phyloP scores from a whole-genome alignment of 2,329 filamentous ascomycete genomes.

The Ceratocystis ficicola region DNA sequence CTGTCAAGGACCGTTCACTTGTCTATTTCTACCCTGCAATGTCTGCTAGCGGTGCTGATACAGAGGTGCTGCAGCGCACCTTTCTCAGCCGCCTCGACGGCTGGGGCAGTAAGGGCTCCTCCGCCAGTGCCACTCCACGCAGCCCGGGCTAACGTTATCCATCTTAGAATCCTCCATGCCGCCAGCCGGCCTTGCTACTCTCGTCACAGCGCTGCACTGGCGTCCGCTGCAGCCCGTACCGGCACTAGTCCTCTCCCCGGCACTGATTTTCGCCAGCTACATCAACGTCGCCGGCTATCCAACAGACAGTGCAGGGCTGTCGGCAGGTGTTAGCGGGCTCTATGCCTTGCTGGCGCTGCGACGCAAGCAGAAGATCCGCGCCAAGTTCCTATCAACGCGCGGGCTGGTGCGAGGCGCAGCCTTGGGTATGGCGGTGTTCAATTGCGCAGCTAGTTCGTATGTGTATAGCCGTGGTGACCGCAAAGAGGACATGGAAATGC shows the following conservation, averaged over 20 bases:
- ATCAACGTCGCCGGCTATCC: constrained; percentile 48
- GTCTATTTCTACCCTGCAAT: constrained; percentile 3
- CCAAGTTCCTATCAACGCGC: constrained; percentile 35
- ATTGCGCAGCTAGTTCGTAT: constrained; percentile 39
- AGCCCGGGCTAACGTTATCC: neutral
- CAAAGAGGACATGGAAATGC: constrained; percentile 37
- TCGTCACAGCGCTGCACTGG: constrained; percentile 44
- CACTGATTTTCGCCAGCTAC: constrained; percentile 46
- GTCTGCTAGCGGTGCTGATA: constrained; percentile 8
- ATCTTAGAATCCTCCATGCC: constrained; percentile 41
- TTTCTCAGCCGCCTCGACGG: constrained; percentile 31
- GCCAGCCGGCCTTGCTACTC: constrained; percentile 43
- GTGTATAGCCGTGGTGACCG: constrained; percentile 42
- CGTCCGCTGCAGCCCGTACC: constrained; percentile 42
- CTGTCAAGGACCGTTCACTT: too few species aligned
- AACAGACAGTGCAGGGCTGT: constrained; percentile 44
- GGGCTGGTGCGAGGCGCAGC: constrained; percentile 41
- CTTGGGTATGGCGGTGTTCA: constrained; percentile 38
- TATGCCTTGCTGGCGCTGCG: constrained; percentile 46
- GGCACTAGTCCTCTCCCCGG: constrained; percentile 37
- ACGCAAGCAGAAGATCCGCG: constrained; percentile 32
- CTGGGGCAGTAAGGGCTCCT: constrained; percentile 38
- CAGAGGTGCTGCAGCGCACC: constrained; percentile 22
- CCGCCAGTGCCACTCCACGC: constrained; percentile 11
- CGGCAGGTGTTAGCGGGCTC: constrained; percentile 45